Base-by-base conservation (phyloP, 257 asterid genomes). In the Craterostigma plantagineum region DNA sequence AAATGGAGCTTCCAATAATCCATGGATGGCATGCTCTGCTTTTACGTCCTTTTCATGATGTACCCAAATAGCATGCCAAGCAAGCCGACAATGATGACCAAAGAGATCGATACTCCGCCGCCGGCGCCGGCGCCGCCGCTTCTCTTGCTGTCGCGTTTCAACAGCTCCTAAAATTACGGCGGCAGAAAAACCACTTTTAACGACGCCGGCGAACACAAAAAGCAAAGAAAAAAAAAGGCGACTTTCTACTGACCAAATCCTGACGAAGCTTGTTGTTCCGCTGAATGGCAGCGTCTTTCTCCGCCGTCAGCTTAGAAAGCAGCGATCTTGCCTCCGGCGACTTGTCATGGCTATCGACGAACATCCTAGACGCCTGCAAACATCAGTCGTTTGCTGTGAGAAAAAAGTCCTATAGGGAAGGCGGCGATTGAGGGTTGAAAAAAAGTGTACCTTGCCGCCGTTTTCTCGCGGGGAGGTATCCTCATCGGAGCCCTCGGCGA, bases 401-500 rank as follows among this genome's bases (percentile, higher is more conserved):
- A 23, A n/a, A n/a, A n/a, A n/a, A 23, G 30, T 23, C 30, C 30
- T 23, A 6, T 23, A 23, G 30, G 30, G 30, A 6, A 23, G 6
- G 30, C 6, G 30, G 30, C 30, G 30, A 23, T 23, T n/a, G n/a
- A 2, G 30, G 30, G 30, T 2, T 23, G 2, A 23, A 23, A 23
- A 23, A 23, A 23, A 23, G 2, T 6, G 30, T 23, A 23, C 75
- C 60, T 67, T 68, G 33, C 39, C 39, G 46, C 68, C 50, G 42
- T 64, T 67, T 7, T 71, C 91, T 55, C 63, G 62, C 7, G 87
- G 68, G 9, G 79, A 69, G 36, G 67, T 52, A 9, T 83, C 83
- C 58, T 77, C 91, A 11, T 69, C 92, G 8, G 75, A 65, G 42
- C 75, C 92, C 68, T 75, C 92, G 4, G 75, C 70, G 49, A 72